Conservation (phyloP, 1,284 basidiomycete genomes). For the Cryptococcus maquisensis region DNA sequence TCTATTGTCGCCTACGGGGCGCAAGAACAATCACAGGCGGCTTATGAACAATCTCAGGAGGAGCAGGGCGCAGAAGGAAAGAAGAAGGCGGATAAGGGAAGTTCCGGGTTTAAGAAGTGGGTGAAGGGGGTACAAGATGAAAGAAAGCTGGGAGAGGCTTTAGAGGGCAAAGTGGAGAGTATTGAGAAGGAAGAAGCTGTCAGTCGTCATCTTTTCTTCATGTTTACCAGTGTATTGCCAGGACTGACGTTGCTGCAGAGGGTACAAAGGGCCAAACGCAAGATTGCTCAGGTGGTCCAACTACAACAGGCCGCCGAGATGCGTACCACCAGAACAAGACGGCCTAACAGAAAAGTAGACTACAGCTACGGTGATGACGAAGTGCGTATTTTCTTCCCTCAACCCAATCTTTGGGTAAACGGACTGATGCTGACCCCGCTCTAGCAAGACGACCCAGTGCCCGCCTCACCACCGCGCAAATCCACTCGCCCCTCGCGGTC, state of each 20-base stretch:
- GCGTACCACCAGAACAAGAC: constrained; percentile 37
- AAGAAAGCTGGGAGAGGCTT: constrained; percentile 22
- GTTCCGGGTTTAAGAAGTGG: not conserved
- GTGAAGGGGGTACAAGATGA: constrained; percentile 29
- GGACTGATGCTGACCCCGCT: not conserved
- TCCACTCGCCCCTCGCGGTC: not conserved
- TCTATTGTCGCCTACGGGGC: constrained; percentile 20
- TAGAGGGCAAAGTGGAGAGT: constrained; percentile 27
- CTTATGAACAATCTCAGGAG: not conserved
- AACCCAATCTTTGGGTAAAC: too few relatives aligned
- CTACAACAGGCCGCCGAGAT: constrained; percentile 33
- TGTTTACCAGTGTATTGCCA: not conserved
- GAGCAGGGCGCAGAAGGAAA: constrained; percentile 9
- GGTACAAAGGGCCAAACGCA: constrained; percentile 25
- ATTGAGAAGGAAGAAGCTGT: constrained; percentile 44
- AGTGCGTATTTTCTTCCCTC: not conserved
- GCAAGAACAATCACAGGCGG: constrained; percentile 3
- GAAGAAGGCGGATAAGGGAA: constrained; percentile 15
- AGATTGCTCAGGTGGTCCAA: constrained; percentile 19
- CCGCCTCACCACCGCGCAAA: not conserved
- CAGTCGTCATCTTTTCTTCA: constrained; percentile 4
- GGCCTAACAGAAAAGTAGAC: constrained; percentile 35
- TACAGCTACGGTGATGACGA: constrained; percentile 31
- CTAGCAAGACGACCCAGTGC: not conserved
- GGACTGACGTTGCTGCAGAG: constrained; percentile 15